Evolutionary conservation across 1,139 yeast genomes (phyloP).

Genomic region (Nematodospora anomalae): DNA sequence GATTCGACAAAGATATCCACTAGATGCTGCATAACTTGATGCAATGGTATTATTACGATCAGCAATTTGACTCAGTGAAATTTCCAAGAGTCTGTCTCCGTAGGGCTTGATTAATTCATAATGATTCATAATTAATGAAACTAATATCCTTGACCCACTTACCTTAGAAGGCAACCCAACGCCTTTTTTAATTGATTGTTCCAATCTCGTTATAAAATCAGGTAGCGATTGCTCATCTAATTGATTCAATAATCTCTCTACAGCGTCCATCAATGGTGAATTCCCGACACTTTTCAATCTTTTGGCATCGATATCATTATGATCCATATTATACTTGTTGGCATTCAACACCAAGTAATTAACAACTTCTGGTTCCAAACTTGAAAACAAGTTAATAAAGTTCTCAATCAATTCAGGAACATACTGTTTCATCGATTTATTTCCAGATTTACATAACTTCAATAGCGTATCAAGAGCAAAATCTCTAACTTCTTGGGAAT

Average conservation of each 20-base stretch:
- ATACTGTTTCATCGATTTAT: conserved; percentile 60
- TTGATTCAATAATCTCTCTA: conserved; percentile 66
- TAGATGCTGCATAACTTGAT: conserved; percentile 74
- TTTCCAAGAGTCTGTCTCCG: conserved; percentile 61
- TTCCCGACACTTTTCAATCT: conserved; percentile 71
- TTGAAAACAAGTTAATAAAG: conserved; percentile 71
- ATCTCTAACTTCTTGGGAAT: conserved; percentile 78
- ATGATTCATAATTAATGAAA: conserved; percentile 60
- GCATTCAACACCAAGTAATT: conserved; percentile 88
- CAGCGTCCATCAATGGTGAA: conserved; percentile 89
- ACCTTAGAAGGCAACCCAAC: conserved; percentile 93
- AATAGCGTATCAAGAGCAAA: conserved; percentile 76
- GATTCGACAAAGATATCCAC: conserved; percentile 75
- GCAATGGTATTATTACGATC: conserved; percentile 76
- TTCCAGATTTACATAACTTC: conserved; percentile 65
- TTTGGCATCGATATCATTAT: conserved; percentile 73
- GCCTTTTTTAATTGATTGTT: conserved; percentile 56
- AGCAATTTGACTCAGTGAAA: conserved; percentile 58
- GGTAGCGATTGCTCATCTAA: conserved; percentile 55
- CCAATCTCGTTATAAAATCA: conserved; percentile 50
- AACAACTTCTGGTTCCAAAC: conserved; percentile 87
- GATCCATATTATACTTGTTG: conserved; percentile 74
- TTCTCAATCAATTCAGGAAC: conserved; percentile 70
- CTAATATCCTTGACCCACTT: conserved; percentile 78
- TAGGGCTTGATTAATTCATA: conserved; percentile 54